Evolutionary conservation across 768 basidiomycete genomes (phyloP), one percentile per base, ranked within the genome.

Genomic region (Pleurotus djamor): DNA sequence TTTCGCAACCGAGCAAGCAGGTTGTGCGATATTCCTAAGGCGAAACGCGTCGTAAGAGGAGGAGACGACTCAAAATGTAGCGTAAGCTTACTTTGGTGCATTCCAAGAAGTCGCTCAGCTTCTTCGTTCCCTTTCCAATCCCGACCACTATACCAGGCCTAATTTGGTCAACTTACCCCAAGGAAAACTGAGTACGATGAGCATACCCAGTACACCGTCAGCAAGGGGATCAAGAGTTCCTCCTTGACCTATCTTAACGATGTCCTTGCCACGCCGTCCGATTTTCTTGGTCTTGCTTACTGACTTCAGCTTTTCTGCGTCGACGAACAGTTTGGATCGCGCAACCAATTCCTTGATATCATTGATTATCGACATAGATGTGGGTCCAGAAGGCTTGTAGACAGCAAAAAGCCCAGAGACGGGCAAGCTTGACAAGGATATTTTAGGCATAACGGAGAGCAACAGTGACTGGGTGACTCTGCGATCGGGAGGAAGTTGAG

Each of bases 141-240:
- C 94, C 97, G 51, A 99, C 79, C 43, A 98, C 96, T 97, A 59
- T 44, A 47, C 59, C 8, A 28, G 21, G 21, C 21, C 3, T 17
- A 56, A n/a, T 7, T 8, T 28, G 58, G 38, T 41, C 38, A 41
- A 41, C 37, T 50, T 32, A 17, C 52, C 21, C 63, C 48, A 14
- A 9, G 5, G 16, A 9, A 9, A 38, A 17, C 32, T 12, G 41
- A 21, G 61, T 5, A 44, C 37, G 14, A 51, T 37, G 34, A 52
- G 60, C 80, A 64, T 69, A 95, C 95, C 93, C 63, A 98, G 76
- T 13, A 97, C 94, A 47, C 96, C 96, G 71, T 97, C 94, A 4
- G 97, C 97, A 37, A 98, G 80, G 13, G 97, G 97, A 76, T 99
- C 97, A 52, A 99, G 77, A 3, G 97, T 99, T 4, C 97, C 95